A percentile compares a stretch with the other conserved stretches of the same genome.
Conservation (phyloP, 345 rosid species). For the Cardamine resedifolia region DNA sequence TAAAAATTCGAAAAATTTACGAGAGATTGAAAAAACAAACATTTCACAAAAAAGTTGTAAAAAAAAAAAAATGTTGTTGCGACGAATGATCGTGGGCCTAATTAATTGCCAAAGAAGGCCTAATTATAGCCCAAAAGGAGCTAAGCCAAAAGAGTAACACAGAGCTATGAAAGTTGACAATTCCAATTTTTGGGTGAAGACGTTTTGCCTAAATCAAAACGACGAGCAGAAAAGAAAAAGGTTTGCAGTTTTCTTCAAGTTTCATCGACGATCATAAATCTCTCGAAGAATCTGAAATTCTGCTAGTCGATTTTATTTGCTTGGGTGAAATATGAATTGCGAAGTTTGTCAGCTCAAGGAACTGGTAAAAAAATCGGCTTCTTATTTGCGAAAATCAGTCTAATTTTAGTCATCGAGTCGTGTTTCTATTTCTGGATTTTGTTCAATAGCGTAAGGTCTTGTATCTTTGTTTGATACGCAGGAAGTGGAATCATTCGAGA, state of each 20-base stretch:
- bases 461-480: constrained; percentile 24
- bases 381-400: constrained; percentile 14
- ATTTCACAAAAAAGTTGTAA: too few species aligned
- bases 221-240: neutral
- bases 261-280: constrained; percentile 27
- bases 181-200: neutral
- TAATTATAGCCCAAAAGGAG: neutral
- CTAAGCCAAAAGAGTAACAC: neutral
- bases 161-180: neutral
- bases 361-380: constrained; percentile 48
- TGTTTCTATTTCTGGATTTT: constrained; percentile 1
- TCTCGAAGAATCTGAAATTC: neutral
- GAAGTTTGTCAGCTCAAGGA: constrained; percentile 94
- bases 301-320: neutral
- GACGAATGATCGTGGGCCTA: neutral
- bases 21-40: too few species aligned
- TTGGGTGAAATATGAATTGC: constrained; percentile 62
- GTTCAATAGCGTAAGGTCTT: neutral
- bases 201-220: neutral
- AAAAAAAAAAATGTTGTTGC: too few species aligned
- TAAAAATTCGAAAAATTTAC: too few species aligned
- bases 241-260: constrained; percentile 1
- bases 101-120: neutral
- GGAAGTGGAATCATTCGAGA: constrained; percentile 89
- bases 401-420: constrained; percentile 13